A percentile compares a stretch with the other conserved stretches of the same genome.
Conservation (phyloP, 805 yeast species). For the Wickerhamiella brachini region DNA sequence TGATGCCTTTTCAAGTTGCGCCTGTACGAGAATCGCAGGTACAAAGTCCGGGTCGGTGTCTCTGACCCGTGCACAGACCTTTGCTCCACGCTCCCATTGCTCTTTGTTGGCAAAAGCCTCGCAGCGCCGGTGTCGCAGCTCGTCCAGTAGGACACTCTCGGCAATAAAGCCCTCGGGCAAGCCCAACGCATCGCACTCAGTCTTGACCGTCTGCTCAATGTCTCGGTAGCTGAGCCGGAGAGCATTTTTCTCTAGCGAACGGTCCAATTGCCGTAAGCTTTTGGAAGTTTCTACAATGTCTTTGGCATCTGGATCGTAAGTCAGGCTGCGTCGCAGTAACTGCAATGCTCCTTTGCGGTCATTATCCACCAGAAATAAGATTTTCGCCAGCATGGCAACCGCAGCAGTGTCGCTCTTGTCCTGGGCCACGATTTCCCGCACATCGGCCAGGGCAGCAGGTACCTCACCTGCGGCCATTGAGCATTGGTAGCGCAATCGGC, state of each 20-base stretch:
- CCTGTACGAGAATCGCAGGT: slow-evolving; percentile 21
- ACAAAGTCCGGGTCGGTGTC: slow-evolving; percentile 18
- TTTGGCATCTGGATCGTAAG: slow-evolving; percentile 58
- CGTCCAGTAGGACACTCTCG: slow-evolving; percentile 13
- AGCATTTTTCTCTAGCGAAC: slow-evolving; percentile 15
- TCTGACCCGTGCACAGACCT: slow-evolving; percentile 19
- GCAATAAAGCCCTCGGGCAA: slow-evolving; percentile 7
- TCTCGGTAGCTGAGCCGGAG: slow-evolving; percentile 8
- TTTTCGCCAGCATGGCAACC: slow-evolving; percentile 28
- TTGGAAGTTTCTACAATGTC: slow-evolving; percentile 36
- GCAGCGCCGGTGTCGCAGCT: slow-evolving; percentile 15
- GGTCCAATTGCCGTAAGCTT: slow-evolving; percentile 18
- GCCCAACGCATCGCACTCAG: slow-evolving; percentile 7
- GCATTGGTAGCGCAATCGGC: slow-evolving; percentile 24
- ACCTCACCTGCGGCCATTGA: slow-evolving; percentile 19
- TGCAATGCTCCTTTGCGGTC: slow-evolving; percentile 40
- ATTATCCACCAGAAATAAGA: slow-evolving; percentile 28
- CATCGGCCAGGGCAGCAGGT: slow-evolving; percentile 25
- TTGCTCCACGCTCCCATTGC: slow-evolving; percentile 18
- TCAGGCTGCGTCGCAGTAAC: slow-evolving; percentile 52
- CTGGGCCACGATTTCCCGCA: slow-evolving; percentile 18
- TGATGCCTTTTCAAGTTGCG: slow-evolving; percentile 15
- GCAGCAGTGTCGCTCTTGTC: slow-evolving; percentile 18
- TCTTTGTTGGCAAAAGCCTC: slow-evolving; percentile 13
- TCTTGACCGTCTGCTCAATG: slow-evolving; percentile 4